phyloP scores from a whole-genome alignment of 2,329 filamentous ascomycete genomes.

The Emmonsia crescens region DNA sequence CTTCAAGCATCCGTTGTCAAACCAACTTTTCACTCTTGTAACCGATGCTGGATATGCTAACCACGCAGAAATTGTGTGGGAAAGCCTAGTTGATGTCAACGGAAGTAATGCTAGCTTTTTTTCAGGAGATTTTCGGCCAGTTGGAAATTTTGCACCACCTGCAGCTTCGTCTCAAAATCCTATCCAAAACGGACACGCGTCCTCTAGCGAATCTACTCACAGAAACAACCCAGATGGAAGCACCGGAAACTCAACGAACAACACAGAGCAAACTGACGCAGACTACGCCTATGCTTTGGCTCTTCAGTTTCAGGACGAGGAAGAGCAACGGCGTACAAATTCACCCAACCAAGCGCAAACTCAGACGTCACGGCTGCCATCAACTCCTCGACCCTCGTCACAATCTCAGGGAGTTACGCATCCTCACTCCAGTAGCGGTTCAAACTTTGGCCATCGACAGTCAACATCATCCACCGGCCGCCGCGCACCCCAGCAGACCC shows the following conservation, averaged over 20 bases:
- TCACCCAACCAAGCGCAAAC: constrained; percentile 21
- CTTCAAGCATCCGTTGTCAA: constrained; percentile 72
- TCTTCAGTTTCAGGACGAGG: constrained; percentile 87
- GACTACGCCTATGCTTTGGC: constrained; percentile 83
- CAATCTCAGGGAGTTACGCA: background rate
- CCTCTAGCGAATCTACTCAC: background rate
- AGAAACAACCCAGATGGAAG: background rate
- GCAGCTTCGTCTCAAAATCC: constrained; percentile 20
- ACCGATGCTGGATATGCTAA: constrained; percentile 84
- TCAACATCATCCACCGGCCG: constrained; percentile 15
- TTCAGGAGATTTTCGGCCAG: constrained; percentile 77
- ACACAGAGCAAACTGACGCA: constrained; percentile 56
- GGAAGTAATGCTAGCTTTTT: constrained; percentile 75
- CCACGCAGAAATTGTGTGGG: constrained; percentile 92
- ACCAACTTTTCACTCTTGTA: constrained; percentile 69
- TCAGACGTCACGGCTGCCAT: constrained; percentile 7
- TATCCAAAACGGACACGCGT: constrained; percentile 20
- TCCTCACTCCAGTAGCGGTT: background rate
- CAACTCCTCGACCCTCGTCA: background rate
- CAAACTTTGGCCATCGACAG: constrained; percentile 15
- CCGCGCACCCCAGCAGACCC: constrained; percentile 17
- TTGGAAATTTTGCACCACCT: constrained; percentile 47
- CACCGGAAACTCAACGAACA: constrained; percentile 28
- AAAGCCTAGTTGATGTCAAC: constrained; percentile 78
- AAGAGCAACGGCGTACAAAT: constrained; percentile 65